phyloP scores from a whole-genome alignment of 2,329 filamentous ascomycete genomes.

The Raffaelea albimanens region DNA sequence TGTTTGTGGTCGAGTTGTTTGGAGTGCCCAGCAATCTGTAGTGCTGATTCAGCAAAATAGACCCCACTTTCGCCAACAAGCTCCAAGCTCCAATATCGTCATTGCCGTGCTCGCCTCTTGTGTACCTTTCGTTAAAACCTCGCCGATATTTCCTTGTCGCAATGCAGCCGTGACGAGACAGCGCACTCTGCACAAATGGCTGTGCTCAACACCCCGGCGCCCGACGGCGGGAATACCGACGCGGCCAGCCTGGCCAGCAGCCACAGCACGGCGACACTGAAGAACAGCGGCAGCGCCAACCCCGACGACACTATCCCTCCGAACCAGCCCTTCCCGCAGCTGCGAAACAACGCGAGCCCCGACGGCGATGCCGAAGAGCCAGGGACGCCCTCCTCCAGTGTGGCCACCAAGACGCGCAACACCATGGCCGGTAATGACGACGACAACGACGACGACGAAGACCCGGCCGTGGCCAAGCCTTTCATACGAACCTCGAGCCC shows the following conservation, averaged over 20 bases:
- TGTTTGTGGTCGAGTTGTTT: no score
- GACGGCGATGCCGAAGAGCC: constrained; percentile 8
- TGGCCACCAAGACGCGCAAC: neutral
- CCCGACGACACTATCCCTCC: constrained; percentile 9
- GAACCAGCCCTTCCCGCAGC: constrained; percentile 24
- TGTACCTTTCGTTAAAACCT: no score
- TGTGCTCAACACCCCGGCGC: constrained; percentile 2
- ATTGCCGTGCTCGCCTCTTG: no score
- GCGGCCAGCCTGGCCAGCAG: constrained; percentile 11
- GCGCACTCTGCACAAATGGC: constrained; percentile 1
- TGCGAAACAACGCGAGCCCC: constrained; percentile 30
- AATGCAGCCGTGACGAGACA: no score
- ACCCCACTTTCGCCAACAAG: no score
- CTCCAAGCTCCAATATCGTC: no score
- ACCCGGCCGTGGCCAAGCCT: constrained; percentile 46
- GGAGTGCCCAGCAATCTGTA: no score
- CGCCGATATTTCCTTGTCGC: no score
- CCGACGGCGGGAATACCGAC: constrained; percentile 9
- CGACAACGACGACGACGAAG: constrained; percentile 49
- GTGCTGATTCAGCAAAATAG: no score
- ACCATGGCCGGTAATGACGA: constrained; percentile 3
- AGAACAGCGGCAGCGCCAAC: constrained; percentile 1
- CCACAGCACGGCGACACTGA: constrained; percentile 9
- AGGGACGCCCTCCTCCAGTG: neutral
- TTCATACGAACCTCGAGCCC: constrained; percentile 48